Evolutionary conservation across 1,284 basidiomycete genomes (phyloP).

Genomic region (Cryptococcus floricola): DNA sequence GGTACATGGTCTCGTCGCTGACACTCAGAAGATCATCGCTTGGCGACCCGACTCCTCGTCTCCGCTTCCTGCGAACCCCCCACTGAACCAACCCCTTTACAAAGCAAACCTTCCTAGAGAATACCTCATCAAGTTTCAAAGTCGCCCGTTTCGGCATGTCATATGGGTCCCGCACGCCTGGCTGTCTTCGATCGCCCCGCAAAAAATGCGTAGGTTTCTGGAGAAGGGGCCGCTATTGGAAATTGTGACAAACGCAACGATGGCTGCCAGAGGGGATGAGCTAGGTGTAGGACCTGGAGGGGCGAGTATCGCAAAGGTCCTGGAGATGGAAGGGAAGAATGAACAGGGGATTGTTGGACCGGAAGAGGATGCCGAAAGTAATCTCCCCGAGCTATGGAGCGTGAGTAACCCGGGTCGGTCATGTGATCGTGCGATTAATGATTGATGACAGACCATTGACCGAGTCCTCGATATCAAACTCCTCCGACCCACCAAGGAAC

Average conservation of each 20-base stretch:
- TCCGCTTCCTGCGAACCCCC: constrained; percentile 36
- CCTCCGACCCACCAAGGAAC: constrained; percentile 45
- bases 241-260: constrained; percentile 53
- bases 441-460: constrained; percentile 59
- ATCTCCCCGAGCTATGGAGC: constrained; percentile 59
- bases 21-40: constrained; percentile 62
- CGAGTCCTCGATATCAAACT: constrained; percentile 72
- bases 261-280: constrained; percentile 46
- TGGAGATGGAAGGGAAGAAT: constrained; percentile 37
- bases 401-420: constrained; percentile 19
- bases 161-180: constrained; percentile 89
- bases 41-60: constrained; percentile 63
- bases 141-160: constrained; percentile 66
- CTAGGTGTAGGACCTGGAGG: constrained; percentile 21
- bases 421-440: too few species aligned
- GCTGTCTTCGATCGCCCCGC: constrained; percentile 61
- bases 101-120: constrained; percentile 69
- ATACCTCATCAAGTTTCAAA: constrained; percentile 84
- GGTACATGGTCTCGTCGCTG: neutral
- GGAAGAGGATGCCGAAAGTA: constrained; percentile 60
- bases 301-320: constrained; percentile 39
- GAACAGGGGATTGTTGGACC: constrained; percentile 27
- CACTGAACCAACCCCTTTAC: constrained; percentile 54
- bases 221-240: constrained; percentile 64
- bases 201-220: constrained; percentile 73